Base-by-base conservation (phyloP, 2,329 filamentous ascomycete species). In the Furcasterigmium sp. region DNA sequence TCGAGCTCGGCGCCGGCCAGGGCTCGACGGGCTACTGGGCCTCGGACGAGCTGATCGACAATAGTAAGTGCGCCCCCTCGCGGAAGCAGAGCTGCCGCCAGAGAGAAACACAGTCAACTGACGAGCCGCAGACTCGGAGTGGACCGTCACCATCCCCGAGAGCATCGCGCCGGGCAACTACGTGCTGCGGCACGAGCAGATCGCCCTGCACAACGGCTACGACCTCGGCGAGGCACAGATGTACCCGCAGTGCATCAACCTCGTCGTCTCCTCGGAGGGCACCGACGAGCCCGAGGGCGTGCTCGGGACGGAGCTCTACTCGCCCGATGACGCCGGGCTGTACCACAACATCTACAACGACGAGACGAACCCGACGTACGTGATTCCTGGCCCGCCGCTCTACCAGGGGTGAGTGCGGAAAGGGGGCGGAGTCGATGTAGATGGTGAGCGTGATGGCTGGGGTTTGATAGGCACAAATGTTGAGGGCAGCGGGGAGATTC, bases 181-280 rank as follows among this genome's bases (percentile, higher is more conserved):
- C 49, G 68, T 76, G 15, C 51, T 76, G 21, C 68, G 73, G 3
- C 71, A 75, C 51, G 73, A 76, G 51, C 70, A 76, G 36, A 69
- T 76, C 42, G 72, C 72, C 2, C 56, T 76, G 11, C 73, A 76
- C 41, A 54, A 59, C 0, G 64, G 64, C 2, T 59, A 61, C 14
- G 46, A 56, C 3, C 61, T 64, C 19, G 68, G 72, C 38, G 72
- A 71, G 19, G 72, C 72, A 0, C 72, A 76, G 57, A 65, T 67
- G 46, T 76, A 76, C 50, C 72, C 72, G 5, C 68, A 73, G 56
- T 76, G 73, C 52, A 58, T 73, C 45, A 74, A 74, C 46, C 55
- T 75, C 19, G 60, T 65, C 47, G 64, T 75, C 36, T 64, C 59
- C 32, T 69, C 69, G 3, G 57, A 58, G 13, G 63, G 65, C 14